Conservation (phyloP, 345 rosid species). For the Populus alba region DNA sequence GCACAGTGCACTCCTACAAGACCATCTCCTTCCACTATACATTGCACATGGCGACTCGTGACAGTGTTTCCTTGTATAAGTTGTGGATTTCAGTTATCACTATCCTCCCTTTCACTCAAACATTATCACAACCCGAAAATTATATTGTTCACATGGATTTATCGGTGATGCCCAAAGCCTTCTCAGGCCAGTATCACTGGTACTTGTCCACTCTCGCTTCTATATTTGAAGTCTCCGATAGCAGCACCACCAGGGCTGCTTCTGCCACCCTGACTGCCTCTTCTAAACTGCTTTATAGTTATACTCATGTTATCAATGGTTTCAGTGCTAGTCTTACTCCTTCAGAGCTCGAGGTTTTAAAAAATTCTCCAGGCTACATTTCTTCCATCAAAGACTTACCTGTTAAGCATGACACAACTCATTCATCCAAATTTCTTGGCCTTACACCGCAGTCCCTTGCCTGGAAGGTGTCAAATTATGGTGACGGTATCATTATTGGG, state of each 20-base stretch:
- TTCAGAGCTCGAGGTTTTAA: slow-evolving; percentile 22
- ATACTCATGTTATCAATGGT: slow-evolving; percentile 20
- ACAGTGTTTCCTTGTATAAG: background rate
- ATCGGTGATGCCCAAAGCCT: slow-evolving; percentile 23
- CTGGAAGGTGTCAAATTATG: slow-evolving; percentile 15
- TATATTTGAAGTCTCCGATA: background rate
- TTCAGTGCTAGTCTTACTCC: slow-evolving; percentile 25
- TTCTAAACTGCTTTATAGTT: slow-evolving; percentile 16
- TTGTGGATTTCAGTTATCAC: background rate
- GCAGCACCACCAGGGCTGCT: background rate
- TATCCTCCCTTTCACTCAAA: slow-evolving; percentile 4
- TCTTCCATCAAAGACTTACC: slow-evolving; percentile 15
- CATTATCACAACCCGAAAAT: slow-evolving; percentile 14
- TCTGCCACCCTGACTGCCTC: background rate
- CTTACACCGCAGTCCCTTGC: slow-evolving; percentile 9
- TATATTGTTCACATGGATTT: slow-evolving; percentile 30
- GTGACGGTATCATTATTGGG: slow-evolving; percentile 27
- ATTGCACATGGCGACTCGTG: slow-evolving; percentile 13
- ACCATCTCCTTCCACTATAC: background rate
- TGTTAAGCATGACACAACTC: slow-evolving; percentile 26
- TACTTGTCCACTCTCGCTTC: slow-evolving; percentile 16
- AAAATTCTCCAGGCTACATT: slow-evolving; percentile 16
- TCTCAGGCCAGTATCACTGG: slow-evolving; percentile 19
- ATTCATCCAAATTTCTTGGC: slow-evolving; percentile 19
- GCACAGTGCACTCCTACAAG: background rate